These are phyloP conservation scores for Cornus suecica DNA, from an alignment of 148 eudicot species.

Conservation along the genomic window DNA sequence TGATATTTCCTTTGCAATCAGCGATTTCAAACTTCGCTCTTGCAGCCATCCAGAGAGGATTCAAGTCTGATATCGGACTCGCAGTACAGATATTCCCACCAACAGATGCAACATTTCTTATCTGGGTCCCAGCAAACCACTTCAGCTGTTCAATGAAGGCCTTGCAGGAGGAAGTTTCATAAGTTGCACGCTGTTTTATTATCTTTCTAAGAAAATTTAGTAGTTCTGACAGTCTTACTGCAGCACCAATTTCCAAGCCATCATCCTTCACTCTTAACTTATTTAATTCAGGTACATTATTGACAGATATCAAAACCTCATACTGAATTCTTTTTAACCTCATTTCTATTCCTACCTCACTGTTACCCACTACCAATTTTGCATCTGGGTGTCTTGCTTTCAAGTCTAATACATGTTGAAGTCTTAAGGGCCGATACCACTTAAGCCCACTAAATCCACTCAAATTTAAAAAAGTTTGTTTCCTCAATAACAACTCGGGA, in stretches of 20 bases:
- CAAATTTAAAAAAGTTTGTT: slow-evolving; percentile 48
- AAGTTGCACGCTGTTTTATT: slow-evolving; percentile 44
- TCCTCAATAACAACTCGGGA: slow-evolving; percentile 73
- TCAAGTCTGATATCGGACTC: slow-evolving; percentile 96
- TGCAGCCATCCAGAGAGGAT: slow-evolving; percentile 97
- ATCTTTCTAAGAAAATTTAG: slow-evolving; percentile 40
- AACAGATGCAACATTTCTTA: slow-evolving; percentile 93
- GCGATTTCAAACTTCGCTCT: slow-evolving; percentile 76
- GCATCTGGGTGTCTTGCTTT: slow-evolving; percentile 75
- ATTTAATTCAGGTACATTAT: slow-evolving; percentile 80
- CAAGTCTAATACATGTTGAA: slow-evolving; percentile 79
- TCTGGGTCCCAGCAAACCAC: slow-evolving; percentile 99
- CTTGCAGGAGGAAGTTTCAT: slow-evolving; percentile 74
- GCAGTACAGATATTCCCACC: slow-evolving; percentile 99
- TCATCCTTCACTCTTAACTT: slow-evolving; percentile 56
- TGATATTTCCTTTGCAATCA: slow-evolving; percentile 62
- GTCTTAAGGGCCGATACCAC: slow-evolving; percentile 77
- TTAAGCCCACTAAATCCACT: slow-evolving; percentile 71
- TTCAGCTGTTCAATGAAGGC: slow-evolving; percentile 82
- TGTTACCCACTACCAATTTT: slow-evolving; percentile 80
- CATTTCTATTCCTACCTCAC: slow-evolving; percentile 93
- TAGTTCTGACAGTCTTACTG: slow-evolving; percentile 78
- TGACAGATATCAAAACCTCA: slow-evolving; percentile 67
- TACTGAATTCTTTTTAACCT: slow-evolving; percentile 80
- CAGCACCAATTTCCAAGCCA: slow-evolving; percentile 93